phyloP scores from a whole-genome alignment of 2,329 filamentous ascomycete genomes.

The Knufia fluminis region DNA sequence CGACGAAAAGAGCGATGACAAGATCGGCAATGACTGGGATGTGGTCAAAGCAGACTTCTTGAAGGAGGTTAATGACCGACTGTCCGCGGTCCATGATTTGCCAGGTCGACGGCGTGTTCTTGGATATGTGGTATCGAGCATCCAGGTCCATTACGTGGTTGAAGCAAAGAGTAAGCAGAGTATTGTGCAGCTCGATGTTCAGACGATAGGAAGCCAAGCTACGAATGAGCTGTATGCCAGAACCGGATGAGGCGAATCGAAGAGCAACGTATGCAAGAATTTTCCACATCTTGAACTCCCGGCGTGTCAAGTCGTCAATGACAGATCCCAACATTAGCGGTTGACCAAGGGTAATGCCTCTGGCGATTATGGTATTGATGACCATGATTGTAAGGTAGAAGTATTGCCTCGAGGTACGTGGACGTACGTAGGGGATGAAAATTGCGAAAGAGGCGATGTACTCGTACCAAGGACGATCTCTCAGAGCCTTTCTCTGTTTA shows the following conservation, averaged over 20 bases:
- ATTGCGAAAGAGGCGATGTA: conserved; percentile 67
- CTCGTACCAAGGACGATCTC: conserved; percentile 40
- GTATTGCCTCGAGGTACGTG: conserved; percentile 57
- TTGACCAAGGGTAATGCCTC: conserved; percentile 65
- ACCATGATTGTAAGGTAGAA: conserved; percentile 57
- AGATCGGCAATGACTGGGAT: conserved; percentile 55
- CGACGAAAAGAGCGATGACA: conserved; percentile 49
- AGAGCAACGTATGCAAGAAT: conserved; percentile 44
- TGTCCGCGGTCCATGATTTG: conserved; percentile 56
- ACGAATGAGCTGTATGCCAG: conserved; percentile 43
- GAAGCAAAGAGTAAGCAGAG: conserved; percentile 53
- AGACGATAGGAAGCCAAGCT: conserved; percentile 46
- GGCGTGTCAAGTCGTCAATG: conserved; percentile 55
- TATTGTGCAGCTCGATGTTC: conserved; percentile 48
- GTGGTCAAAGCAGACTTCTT: conserved; percentile 51
- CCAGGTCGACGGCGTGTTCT: conserved; percentile 55
- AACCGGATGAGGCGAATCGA: conserved; percentile 42
- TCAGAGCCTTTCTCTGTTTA: conserved; percentile 12
- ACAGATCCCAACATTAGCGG: conserved; percentile 76
- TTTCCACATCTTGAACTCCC: conserved; percentile 44
- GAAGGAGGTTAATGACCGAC: conserved; percentile 50
- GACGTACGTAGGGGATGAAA: conserved; percentile 73
- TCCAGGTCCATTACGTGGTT: conserved; percentile 60
- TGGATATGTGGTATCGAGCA: conserved; percentile 60
- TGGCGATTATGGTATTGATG: conserved; percentile 58